Base-by-base conservation (phyloP, 208 protist genomes). In the Trypanosoma caninum region DNA sequence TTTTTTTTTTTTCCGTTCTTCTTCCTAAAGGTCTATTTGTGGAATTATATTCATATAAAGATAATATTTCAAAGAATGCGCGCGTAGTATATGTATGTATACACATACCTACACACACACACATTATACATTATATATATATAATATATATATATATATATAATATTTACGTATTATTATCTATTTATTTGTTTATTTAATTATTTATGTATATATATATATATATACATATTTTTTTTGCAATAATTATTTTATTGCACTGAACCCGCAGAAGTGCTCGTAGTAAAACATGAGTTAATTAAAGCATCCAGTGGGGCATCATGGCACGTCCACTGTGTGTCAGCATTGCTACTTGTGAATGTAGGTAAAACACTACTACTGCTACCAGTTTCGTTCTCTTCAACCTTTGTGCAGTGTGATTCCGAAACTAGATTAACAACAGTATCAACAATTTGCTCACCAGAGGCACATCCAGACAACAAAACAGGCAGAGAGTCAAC, bases 301-400 rank as follows among this genome's bases (percentile, higher is more conserved):
- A 69, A 38, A 2, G 38, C 16, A 23, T 69, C 64, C 6, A 69
- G 44, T n/a, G 64, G 55, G 9, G 64, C 55, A 41, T 69, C 64
- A 35, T 20, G 52, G 30, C 27, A 62, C 2, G 62, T 53, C 30
- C 25, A 44, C 16, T 40, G 2, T 20, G 44, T 52, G 37, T 68
- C 62, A 11, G 60, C n/a, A 23, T 57, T 60, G 34, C 50, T 55
- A 27, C 30, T 38, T 30, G 55, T 56, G n/a, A 42, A 37, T 5
- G 64, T 52, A 2, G 52, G 46, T 27, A 69, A 18, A 8, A 59
- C 35, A 35, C 64, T 69, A 35, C 46, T 52, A 0, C 53, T 11
- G 46, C 64, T 69, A n/a, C n/a, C n/a, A n/a, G n/a, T n/a, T n/a
- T n/a, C n/a, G 35, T 37, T 57, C 14, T 56, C 48, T 14, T 50